phyloP scores from a whole-genome alignment of 495 filamentous ascomycete species.

The Hypoxylon perforatum region DNA sequence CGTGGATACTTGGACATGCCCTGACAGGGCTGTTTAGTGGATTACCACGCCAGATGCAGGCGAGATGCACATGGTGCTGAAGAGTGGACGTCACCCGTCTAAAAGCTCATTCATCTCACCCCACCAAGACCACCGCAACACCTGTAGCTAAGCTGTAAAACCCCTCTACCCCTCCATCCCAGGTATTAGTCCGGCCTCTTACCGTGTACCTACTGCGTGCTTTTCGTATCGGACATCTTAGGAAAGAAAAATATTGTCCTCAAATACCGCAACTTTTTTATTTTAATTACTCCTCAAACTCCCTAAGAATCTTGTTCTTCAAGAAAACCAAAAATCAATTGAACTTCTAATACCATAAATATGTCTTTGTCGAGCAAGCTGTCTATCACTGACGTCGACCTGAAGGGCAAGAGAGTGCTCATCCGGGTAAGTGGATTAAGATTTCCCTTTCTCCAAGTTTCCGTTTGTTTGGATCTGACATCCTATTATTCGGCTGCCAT shows the following conservation, averaged over 20 bases:
- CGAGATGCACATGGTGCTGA: conserved; percentile 3
- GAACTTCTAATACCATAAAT: conserved; percentile 45
- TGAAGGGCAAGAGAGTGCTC: conserved; percentile 97
- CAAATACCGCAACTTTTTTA: conserved; percentile 38
- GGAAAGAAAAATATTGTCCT: conserved; percentile 10
- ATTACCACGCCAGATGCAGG: conserved; percentile 4
- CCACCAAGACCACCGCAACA: conserved; percentile 36
- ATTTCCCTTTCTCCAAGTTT: background rate
- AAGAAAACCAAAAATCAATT: conserved; percentile 18
- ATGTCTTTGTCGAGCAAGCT: conserved; percentile 99
- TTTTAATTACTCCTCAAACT: conserved; percentile 9
- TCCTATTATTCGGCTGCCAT: background rate
- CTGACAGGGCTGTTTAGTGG: conserved; percentile 11
- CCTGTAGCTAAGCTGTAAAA: background rate
- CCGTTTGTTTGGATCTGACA: background rate
- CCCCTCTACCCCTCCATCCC: conserved; percentile 26
- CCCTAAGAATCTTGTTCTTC: conserved; percentile 4
- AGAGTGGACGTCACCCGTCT: conserved; percentile 34
- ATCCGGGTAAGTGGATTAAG: conserved; percentile 78
- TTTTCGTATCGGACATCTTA: conserved; percentile 36
- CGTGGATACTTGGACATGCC: conserved; percentile 22
- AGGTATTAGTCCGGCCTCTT: conserved; percentile 31
- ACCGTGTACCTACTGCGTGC: conserved; percentile 20
- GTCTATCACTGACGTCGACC: conserved; percentile 92
- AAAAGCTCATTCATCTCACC: conserved; percentile 37